Conservation (phyloP, 1,139 yeast genomes). For the Geotrichum fermentans region DNA sequence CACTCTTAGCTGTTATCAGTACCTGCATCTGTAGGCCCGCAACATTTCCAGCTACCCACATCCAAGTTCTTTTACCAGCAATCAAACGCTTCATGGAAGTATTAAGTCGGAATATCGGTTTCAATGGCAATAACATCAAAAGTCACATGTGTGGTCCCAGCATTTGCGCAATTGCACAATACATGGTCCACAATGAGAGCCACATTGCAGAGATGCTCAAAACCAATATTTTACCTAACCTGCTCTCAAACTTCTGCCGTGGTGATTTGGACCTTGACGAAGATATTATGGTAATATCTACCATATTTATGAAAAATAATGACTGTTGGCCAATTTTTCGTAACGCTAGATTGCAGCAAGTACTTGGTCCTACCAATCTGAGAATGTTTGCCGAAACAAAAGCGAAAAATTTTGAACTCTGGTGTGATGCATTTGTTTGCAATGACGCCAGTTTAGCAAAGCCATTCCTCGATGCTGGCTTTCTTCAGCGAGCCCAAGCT, state of each 20-base stretch:
- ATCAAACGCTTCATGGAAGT: neutral
- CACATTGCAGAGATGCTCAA: neutral
- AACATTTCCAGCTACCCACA: neutral
- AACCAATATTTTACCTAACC: neutral
- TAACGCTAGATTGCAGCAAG: neutral
- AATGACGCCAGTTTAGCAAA: neutral
- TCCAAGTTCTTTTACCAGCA: neutral
- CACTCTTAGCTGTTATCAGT: neutral
- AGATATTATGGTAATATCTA: neutral
- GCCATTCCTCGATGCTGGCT: slow-evolving; percentile 1
- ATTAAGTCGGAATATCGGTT: neutral
- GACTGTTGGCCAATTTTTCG: neutral
- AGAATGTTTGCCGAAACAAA: neutral
- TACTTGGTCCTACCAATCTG: neutral
- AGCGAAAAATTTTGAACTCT: neutral
- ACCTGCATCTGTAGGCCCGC: neutral
- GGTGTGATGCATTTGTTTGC: neutral
- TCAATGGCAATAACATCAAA: neutral
- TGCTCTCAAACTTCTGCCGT: neutral
- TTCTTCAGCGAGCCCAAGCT: neutral
- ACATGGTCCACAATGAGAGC: neutral
- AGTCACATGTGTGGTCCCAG: neutral
- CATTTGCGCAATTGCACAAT: neutral
- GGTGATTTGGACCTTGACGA: neutral
- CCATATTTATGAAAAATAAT: neutral